Conservation (phyloP, 495 filamentous ascomycete genomes). For the Opeltia flavorubescens region DNA sequence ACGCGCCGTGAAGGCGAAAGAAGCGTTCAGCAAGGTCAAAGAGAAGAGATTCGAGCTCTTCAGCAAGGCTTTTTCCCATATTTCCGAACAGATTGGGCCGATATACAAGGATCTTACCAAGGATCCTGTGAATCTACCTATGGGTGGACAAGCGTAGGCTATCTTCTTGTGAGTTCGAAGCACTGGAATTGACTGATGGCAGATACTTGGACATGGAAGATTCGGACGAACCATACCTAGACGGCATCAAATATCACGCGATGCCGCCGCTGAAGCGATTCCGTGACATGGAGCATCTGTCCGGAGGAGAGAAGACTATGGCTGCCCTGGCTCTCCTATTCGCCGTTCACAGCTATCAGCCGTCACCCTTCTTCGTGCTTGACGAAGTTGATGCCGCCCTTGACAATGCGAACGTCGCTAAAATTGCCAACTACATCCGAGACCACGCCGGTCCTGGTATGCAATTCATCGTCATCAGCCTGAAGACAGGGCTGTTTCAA, state of each 20-base stretch:
- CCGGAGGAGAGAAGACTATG: slow-evolving; percentile 98
- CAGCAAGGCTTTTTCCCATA: slow-evolving; percentile 87
- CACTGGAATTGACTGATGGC: neutral
- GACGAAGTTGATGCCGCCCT: slow-evolving; percentile 97
- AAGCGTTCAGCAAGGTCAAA: slow-evolving; percentile 70
- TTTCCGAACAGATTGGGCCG: slow-evolving; percentile 80
- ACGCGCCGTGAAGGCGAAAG: slow-evolving; percentile 56
- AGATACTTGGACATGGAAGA: slow-evolving; percentile 86
- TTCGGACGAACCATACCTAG: slow-evolving; percentile 78
- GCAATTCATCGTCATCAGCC: slow-evolving; percentile 96
- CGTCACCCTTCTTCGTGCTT: slow-evolving; percentile 91
- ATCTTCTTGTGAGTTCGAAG: neutral
- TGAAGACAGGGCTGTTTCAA: slow-evolving; percentile 91
- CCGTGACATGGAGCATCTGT: slow-evolving; percentile 97
- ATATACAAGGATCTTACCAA: slow-evolving; percentile 93
- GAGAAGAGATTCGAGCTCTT: slow-evolving; percentile 78
- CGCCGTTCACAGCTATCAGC: slow-evolving; percentile 89
- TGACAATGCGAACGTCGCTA: slow-evolving; percentile 89
- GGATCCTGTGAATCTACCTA: slow-evolving; percentile 55
- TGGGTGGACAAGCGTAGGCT: slow-evolving; percentile 72
- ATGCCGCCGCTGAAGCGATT: slow-evolving; percentile 98
- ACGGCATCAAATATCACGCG: slow-evolving; percentile 93
- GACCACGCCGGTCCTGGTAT: slow-evolving; percentile 91
- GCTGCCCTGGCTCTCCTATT: slow-evolving; percentile 90
- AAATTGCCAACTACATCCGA: slow-evolving; percentile 87